phyloP scores from a whole-genome alignment of 768 basidiomycete genomes.

The Pleurotus pulmonarius region DNA sequence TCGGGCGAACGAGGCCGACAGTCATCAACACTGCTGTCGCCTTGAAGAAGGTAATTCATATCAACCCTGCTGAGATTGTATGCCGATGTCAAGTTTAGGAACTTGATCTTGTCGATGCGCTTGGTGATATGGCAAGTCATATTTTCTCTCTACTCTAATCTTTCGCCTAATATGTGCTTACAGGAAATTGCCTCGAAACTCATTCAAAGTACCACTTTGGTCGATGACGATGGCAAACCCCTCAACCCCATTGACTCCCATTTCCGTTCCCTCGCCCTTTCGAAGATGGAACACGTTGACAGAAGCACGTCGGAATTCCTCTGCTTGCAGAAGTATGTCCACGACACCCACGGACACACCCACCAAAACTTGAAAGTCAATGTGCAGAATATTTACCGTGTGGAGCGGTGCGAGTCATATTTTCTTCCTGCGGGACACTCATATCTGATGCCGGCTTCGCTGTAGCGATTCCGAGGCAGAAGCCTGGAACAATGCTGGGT shows the following conservation, averaged over 20 bases:
- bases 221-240: conserved; percentile 41
- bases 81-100: conserved; percentile 28
- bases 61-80: not conserved
- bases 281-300: conserved; percentile 46
- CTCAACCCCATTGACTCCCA: conserved; percentile 55
- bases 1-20: conserved; percentile 44
- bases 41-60: conserved; percentile 36
- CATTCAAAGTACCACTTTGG: conserved; percentile 32
- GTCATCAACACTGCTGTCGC: conserved; percentile 32
- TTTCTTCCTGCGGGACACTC: too few relatives aligned
- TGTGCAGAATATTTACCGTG: conserved; percentile 46
- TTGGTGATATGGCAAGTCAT: conserved; percentile 55
- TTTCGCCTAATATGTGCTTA: not conserved
- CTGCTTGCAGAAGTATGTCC: conserved; percentile 42
- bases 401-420: conserved; percentile 38
- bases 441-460: too few relatives aligned
- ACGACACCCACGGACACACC: conserved; percentile 55
- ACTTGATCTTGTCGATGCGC: conserved; percentile 60
- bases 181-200: conserved; percentile 60
- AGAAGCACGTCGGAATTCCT: conserved; percentile 39
- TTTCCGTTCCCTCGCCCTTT: conserved; percentile 48
- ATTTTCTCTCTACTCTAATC: not conserved
- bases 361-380: conserved; percentile 42
- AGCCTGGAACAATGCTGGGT: conserved; percentile 44
- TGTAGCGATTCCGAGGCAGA: conserved; percentile 23